phyloP scores from a whole-genome alignment of 768 basidiomycete genomes.

The Suillus cothurnatus region DNA sequence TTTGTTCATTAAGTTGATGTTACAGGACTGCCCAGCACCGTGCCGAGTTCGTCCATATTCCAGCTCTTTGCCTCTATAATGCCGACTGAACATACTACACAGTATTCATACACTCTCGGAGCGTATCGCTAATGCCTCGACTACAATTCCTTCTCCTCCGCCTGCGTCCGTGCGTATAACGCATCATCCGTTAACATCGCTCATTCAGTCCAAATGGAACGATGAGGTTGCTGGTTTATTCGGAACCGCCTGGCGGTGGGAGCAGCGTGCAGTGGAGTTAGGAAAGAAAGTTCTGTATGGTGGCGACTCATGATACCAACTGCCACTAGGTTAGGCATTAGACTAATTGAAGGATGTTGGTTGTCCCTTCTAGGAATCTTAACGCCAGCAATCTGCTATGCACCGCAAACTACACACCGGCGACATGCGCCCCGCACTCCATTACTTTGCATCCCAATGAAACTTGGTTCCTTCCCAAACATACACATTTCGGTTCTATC shows the following conservation, averaged over 20 bases:
- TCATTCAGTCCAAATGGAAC: slow-evolving; percentile 63
- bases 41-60: slow-evolving; percentile 50
- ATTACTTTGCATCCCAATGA: neutral
- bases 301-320: slow-evolving; percentile 11
- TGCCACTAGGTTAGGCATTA: neutral
- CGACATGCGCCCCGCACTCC: neutral
- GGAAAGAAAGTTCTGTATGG: slow-evolving; percentile 50
- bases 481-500: neutral
- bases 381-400: neutral
- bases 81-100: neutral
- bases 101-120: slow-evolving; percentile 53
- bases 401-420: neutral
- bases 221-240: slow-evolving; percentile 51
- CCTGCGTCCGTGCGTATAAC: slow-evolving; percentile 57
- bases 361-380: neutral
- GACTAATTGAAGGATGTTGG: neutral
- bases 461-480: neutral
- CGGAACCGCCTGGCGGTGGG: slow-evolving; percentile 46
- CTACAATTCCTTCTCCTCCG: slow-evolving; percentile 49
- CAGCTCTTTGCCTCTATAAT: slow-evolving; percentile 2
- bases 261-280: slow-evolving; percentile 49
- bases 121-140: slow-evolving; percentile 53
- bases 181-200: slow-evolving; percentile 45
- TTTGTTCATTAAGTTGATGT: neutral
- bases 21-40: slow-evolving; percentile 56